These are phyloP conservation scores for Allomyces arbusculus DNA, from an alignment of 192 early-diverging fungal species.

Conservation along the genomic window DNA sequence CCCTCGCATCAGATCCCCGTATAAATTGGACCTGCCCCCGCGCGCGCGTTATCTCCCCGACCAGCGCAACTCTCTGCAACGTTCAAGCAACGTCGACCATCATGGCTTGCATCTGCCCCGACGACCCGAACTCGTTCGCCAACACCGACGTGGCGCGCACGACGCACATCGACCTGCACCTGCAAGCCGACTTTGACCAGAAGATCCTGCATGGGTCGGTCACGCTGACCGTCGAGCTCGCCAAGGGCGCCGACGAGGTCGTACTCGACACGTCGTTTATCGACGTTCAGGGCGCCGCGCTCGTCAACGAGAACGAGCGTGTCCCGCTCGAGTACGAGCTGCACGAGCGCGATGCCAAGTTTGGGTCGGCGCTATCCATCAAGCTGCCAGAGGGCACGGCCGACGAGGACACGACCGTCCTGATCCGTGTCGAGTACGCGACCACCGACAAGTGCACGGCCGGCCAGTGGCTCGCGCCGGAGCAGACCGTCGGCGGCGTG, in stretches of 20 bases:
- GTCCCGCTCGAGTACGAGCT: slow-evolving; percentile 22
- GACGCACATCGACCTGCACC: slow-evolving; percentile 53
- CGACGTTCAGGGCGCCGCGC: slow-evolving; percentile 18
- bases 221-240: slow-evolving; percentile 28
- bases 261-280: slow-evolving; percentile 53
- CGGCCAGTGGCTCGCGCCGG: slow-evolving; percentile 72
- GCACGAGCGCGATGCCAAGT: slow-evolving; percentile 32
- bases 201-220: slow-evolving; percentile 48
- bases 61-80: too few species aligned
- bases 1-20: too few species aligned
- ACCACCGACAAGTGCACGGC: slow-evolving; percentile 72
- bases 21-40: too few species aligned
- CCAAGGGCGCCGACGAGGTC: slow-evolving; percentile 28
- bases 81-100: too few species aligned
- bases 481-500: slow-evolving; percentile 83
- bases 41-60: too few species aligned
- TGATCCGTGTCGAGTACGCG: slow-evolving; percentile 46
- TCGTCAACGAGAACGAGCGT: not conserved
- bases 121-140: slow-evolving; percentile 67
- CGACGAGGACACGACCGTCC: slow-evolving; percentile 20
- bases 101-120: slow-evolving; percentile 9
- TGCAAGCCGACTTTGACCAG: slow-evolving; percentile 52
- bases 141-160: slow-evolving; percentile 55
- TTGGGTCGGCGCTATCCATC: slow-evolving; percentile 53
- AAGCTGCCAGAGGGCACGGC: slow-evolving; percentile 21